Base-by-base conservation (phyloP, 1,284 basidiomycete genomes). In the Leccinum pseudoinsigne region DNA sequence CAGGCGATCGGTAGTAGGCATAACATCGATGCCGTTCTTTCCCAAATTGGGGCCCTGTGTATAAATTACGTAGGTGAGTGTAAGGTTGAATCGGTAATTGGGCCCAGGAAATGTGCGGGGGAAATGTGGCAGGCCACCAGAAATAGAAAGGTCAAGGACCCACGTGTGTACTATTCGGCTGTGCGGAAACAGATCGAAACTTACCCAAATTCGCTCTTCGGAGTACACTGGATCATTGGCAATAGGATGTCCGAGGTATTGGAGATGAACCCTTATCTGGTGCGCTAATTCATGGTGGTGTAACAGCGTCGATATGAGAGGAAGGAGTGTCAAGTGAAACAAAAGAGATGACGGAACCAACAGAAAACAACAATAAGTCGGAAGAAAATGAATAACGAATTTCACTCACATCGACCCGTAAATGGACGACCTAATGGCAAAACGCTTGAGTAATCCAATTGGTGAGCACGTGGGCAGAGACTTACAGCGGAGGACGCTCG, bases 251-350 rank as follows among this genome's bases (percentile, higher is more conserved):
- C 97, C 97, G 57, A 99, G 86, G 73, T 85, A 98, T 78, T 99
- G 97, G 2, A 98, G 84, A 74, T 99, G 97, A 1, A 99, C 97
- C 55, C 97, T 87, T 63, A 97, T 91, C 77, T 98, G 95, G 77
- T 98, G 95, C 1, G 95, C 95, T 93, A 45, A 28, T 53, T 55
- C 51, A 62, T 57, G 14, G 54, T 54, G 57, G 62, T 40, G 57
- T 55, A 45, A 56, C 56, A 62, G 36, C 34, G 51, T 66, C 9
- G 51, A 67, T 62, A 60, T 40, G 34, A 40, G 26, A 16, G 12
- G 18, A 54, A 57, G 12, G 10, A 21, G 12, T 2, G 10, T 59
- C 53, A 6, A 51, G 18, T 34, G 18, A 28, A 7, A 50, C n/a
- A 51, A 60, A 57, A 31, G 51, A 36, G 9, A 45, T 56, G 50